Evolutionary conservation across 2,329 filamentous ascomycete species (phyloP).

Genomic region (Colletotrichum tabaci): DNA sequence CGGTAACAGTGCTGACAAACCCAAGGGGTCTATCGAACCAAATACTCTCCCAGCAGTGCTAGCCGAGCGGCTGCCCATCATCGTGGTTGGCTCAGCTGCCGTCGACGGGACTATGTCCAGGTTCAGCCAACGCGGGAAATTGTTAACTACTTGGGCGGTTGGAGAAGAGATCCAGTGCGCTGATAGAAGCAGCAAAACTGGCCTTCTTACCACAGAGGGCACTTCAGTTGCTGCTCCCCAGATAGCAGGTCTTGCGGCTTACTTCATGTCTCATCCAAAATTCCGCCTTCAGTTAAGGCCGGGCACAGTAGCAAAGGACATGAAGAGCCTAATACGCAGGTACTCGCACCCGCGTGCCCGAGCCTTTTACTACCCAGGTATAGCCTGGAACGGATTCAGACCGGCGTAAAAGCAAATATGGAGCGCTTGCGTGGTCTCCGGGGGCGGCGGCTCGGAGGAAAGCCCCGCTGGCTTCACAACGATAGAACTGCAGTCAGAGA

Average conservation of each 20-base stretch:
- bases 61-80: not conserved
- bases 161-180: constrained; percentile 4
- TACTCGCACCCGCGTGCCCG: not conserved
- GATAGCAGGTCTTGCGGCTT: constrained; percentile 5
- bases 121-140: not conserved
- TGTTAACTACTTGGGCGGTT: constrained; percentile 4
- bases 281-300: not conserved
- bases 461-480: too few relatives aligned
- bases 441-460: too few relatives aligned
- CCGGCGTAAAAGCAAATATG: too few relatives aligned
- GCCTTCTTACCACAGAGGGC: not conserved
- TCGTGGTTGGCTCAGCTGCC: too few relatives aligned
- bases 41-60: too few relatives aligned
- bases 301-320: not conserved
- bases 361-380: not conserved
- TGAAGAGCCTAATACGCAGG: not conserved
- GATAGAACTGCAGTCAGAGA: too few relatives aligned
- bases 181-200: not conserved
- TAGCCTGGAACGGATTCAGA: constrained; percentile 17
- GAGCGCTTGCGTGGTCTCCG: too few relatives aligned
- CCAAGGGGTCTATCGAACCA: too few relatives aligned
- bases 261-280: constrained; percentile 5
- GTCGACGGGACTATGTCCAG: not conserved
- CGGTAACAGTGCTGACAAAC: too few relatives aligned
- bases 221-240: constrained; percentile 14